These are phyloP conservation scores for Cystobasidiaceae sp. DNA, from an alignment of 1,284 basidiomycete species.

Conservation along the genomic window DNA sequence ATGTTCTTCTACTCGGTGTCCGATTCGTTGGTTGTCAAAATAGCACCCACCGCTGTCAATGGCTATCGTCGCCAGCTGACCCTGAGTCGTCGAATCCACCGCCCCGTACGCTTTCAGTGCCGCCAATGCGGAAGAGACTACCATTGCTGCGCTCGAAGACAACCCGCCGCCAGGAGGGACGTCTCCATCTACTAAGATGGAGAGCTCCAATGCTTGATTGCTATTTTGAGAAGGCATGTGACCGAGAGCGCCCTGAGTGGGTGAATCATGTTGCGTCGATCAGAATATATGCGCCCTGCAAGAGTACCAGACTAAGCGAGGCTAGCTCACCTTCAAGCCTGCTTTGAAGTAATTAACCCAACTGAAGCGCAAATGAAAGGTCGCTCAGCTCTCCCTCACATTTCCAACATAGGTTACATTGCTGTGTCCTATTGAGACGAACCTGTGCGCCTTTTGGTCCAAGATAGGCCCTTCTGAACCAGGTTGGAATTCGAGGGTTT, in stretches of 20 bases:
- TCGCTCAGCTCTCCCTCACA: too few species aligned
- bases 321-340: slow-evolving; percentile 2
- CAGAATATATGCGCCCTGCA: neutral
- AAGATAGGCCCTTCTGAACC: neutral
- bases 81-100: slow-evolving; percentile 59
- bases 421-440: too few species aligned
- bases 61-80: slow-evolving; percentile 64
- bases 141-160: slow-evolving; percentile 73
- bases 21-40: too few species aligned
- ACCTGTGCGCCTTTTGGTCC: slow-evolving; percentile 19
- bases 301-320: neutral
- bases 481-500: slow-evolving; percentile 30
- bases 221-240: slow-evolving; percentile 48
- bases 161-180: slow-evolving; percentile 73
- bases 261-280: neutral
- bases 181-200: slow-evolving; percentile 67
- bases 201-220: slow-evolving; percentile 54
- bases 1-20: too few species aligned
- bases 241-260: slow-evolving; percentile 62
- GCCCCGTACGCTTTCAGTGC: slow-evolving; percentile 58
- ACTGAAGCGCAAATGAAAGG: too few species aligned
- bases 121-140: slow-evolving; percentile 71
- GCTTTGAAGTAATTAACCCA: slow-evolving; percentile 33
- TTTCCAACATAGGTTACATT: too few species aligned
- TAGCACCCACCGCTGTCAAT: slow-evolving; percentile 59